Base-by-base conservation (phyloP, 208 protist genomes). In the Crithidia expoeki region DNA sequence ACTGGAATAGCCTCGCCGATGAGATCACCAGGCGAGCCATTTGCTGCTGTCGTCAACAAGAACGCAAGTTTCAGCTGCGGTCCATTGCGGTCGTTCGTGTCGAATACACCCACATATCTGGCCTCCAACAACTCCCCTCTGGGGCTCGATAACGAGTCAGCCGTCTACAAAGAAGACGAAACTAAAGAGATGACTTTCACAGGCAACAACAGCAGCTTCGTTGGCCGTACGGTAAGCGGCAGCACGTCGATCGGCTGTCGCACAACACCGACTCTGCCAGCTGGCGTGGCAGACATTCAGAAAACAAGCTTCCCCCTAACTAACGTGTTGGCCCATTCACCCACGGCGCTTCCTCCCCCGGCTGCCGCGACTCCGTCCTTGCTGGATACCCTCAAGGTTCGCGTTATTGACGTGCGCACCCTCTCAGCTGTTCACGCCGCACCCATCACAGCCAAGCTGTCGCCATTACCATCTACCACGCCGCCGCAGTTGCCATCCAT, bases 361-460 rank as follows among this genome's bases (percentile, higher is more conserved):
- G 5, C 36, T 12, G 33, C 6, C 10, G 60, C 40, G 1, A 10
- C 60, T 11, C 46, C 60, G 17, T 66, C 60, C 28, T 27, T 66
- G 30, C 28, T 66, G 10, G 60, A 66, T 21, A n/a, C 36, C 46
- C 55, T 66, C n/a, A 52, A 42, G 14, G 25, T 52, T 2, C 42
- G 46, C 46, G 60, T 66, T 25, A 25, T 66, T 2, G 60, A 66
- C 21, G 60, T 55, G 42, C 16, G 60, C 0, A 21, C 46, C 2
- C 32, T 55, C 17, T 16, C 60, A 1, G 16, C 46, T 1, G 60
- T 27, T 19, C 42, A 19, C 7, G n/a, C n/a, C 46, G 30, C 0
- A 27, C 19, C 58, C 58, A 7, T 10, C 3, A 7, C 10, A 16
- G 51, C 30, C 0, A 66, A 40, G n/a, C 27, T 46, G 2, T 38